Conservation (phyloP, 2,329 filamentous ascomycete species). For the Colletotrichum orchidophilum region DNA sequence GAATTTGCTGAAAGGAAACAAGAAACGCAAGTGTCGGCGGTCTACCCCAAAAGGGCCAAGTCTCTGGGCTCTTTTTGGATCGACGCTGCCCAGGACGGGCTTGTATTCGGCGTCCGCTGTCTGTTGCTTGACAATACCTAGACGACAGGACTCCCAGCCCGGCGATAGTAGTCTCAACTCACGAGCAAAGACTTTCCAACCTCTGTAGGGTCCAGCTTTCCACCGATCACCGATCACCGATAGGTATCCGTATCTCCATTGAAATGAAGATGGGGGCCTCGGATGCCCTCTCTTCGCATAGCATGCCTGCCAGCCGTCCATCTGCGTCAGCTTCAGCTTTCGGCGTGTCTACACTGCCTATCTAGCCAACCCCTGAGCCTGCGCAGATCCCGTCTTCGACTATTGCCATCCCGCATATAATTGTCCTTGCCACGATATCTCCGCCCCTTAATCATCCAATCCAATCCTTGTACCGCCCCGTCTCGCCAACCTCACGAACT, state of each 20-base stretch:
- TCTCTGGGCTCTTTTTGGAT: background rate
- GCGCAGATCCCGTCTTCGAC: slow-evolving; percentile 16
- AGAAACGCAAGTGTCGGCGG: background rate
- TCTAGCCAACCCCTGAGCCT: background rate
- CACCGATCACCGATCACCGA: no score
- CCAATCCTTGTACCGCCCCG: background rate
- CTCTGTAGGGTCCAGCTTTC: background rate
- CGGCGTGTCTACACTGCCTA: background rate
- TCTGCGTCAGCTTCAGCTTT: background rate
- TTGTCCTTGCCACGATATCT: background rate
- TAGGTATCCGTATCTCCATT: slow-evolving; percentile 2
- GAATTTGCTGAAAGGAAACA: slow-evolving; percentile 12
- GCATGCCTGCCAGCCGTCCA: background rate
- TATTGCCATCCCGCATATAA: slow-evolving; percentile 20
- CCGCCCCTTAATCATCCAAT: background rate
- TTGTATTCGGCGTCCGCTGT: background rate
- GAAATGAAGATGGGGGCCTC: background rate
- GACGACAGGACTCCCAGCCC: background rate
- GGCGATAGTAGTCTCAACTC: background rate
- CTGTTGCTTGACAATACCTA: background rate
- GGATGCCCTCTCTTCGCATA: background rate
- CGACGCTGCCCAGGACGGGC: background rate
- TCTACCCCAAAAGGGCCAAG: slow-evolving; percentile 4
- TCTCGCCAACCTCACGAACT: background rate
- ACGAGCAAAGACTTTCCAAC: background rate